Base-by-base conservation (phyloP, 1,284 basidiomycete genomes). In the Cutaneotrichosporon sp. region DNA sequence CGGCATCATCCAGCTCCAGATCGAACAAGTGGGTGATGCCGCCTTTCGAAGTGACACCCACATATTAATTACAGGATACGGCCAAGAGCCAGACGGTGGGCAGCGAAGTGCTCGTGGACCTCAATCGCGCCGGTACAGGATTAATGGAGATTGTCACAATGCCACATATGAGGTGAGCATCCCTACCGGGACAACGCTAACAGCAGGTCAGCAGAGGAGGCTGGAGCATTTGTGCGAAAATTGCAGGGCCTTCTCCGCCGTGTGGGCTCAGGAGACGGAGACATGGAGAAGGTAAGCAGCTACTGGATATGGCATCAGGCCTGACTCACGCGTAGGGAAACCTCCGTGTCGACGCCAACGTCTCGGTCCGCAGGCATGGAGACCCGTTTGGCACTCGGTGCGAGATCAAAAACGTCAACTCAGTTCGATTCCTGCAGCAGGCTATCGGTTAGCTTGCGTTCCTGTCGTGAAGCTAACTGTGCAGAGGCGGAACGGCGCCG, bases 371-470 rank as follows among this genome's bases (percentile, higher is more conserved):
- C 62, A 79, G 79, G 38, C 67, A 76, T 25, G 85, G 85, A 11
- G 76, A 81, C 22, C 77, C 82, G 1, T 83, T 77, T 12, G 92
- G 92, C 1, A 92, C 87, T 0, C 84, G 96, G 17, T 96, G 91
- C 67, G 96, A 99, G 75, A 85, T 98, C 66, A 99, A 98, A 77
- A 99, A 98, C 67, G 79, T 99, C 51, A 97, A 97, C 70, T 93
- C 91, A 48, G 81, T 96, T 42, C 83, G 83, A 54, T 92, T 88
- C 69, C 85, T 93, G 76, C 83, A 84, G 74, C 81, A 84, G 27
- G 94, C 93, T 8, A 90, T 97, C 45, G 81, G 90, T 93, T 58
- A 42, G 83, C 78, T 17, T 16, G 7, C 5, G 5, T 6, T 4
- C 4, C 9, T 14, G 5, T 6, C 1, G n/a, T n/a, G 8, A 2